Evolutionary conservation across 345 rosid species (phyloP).

Genomic region (Microthlaspi erraticum): DNA sequence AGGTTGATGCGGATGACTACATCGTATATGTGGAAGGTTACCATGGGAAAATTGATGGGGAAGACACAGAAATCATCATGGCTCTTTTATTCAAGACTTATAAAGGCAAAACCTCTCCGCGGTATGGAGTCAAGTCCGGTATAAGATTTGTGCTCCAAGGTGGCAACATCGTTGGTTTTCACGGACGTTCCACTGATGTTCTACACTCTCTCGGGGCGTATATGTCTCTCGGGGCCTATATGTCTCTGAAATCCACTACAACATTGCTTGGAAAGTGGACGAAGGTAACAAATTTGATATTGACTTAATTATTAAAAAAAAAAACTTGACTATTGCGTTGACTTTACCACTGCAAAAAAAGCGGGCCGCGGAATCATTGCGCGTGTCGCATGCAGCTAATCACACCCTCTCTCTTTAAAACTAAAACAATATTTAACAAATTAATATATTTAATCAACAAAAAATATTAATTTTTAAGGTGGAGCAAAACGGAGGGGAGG

Average conservation of each 20-base stretch:
- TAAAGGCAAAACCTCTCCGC: conserved; percentile 28
- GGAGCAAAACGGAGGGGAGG: background rate
- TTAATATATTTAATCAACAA: too few species aligned
- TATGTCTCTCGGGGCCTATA: conserved; percentile 31
- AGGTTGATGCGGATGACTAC: conserved; percentile 39
- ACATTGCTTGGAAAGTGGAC: conserved; percentile 32
- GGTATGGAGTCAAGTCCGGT: background rate
- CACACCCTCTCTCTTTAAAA: too few species aligned
- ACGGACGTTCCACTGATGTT: conserved; percentile 31
- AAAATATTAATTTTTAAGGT: background rate
- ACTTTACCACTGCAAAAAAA: too few species aligned
- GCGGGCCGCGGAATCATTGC: too few species aligned
- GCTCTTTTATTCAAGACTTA: conserved; percentile 30
- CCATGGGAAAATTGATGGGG: background rate
- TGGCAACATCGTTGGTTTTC: conserved; percentile 44
- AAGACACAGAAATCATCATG: conserved; percentile 5
- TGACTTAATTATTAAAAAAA: too few species aligned
- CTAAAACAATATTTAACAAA: too few species aligned
- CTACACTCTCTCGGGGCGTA: conserved; percentile 38
- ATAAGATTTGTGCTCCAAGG: conserved; percentile 37
- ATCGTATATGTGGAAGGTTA: conserved; percentile 38
- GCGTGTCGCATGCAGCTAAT: too few species aligned
- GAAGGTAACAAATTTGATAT: conserved; percentile 31
- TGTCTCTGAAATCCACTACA: conserved; percentile 5
- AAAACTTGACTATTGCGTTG: too few species aligned